Percentiles rank a stretch among this genome's conserved stretches.
phyloP scores from a whole-genome alignment of 768 basidiomycete species.

The Tricholoma sp. region DNA sequence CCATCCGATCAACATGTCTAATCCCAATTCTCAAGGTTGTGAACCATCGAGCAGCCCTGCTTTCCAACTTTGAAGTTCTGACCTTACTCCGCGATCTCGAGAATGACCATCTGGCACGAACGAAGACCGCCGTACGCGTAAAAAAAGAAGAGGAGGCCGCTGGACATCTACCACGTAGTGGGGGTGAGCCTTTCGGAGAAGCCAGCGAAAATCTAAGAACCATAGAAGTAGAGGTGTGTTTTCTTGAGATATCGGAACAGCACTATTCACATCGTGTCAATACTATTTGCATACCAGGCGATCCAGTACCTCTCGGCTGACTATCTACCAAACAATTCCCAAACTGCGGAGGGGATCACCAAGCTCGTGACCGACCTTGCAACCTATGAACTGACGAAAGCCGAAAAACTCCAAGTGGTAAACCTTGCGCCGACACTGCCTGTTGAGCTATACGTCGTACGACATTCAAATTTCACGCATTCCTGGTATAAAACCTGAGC shows the following conservation, averaged over 20 bases:
- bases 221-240: constrained; percentile 75
- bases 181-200: constrained; percentile 28
- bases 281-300: constrained; percentile 48
- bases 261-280: too few species aligned
- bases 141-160: constrained; percentile 73
- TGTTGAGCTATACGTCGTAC: constrained; percentile 86
- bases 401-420: constrained; percentile 89
- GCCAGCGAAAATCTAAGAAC: constrained; percentile 80
- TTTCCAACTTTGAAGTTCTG: constrained; percentile 87
- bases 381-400: constrained; percentile 73
- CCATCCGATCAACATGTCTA: background rate
- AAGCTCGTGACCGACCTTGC: constrained; percentile 64
- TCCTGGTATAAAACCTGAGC: background rate
- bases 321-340: constrained; percentile 61
- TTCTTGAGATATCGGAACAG: background rate
- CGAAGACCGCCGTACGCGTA: constrained; percentile 64
- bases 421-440: constrained; percentile 79
- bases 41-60: constrained; percentile 68
- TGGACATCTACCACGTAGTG: constrained; percentile 17
- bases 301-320: constrained; percentile 79
- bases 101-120: constrained; percentile 61
- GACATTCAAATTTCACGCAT: constrained; percentile 19
- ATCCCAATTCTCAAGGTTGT: constrained; percentile 42
- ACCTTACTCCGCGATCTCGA: constrained; percentile 72
- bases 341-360: constrained; percentile 60